Evolutionary conservation across 257 asterid species (phyloP).

Genomic region (Striga asiatica): DNA sequence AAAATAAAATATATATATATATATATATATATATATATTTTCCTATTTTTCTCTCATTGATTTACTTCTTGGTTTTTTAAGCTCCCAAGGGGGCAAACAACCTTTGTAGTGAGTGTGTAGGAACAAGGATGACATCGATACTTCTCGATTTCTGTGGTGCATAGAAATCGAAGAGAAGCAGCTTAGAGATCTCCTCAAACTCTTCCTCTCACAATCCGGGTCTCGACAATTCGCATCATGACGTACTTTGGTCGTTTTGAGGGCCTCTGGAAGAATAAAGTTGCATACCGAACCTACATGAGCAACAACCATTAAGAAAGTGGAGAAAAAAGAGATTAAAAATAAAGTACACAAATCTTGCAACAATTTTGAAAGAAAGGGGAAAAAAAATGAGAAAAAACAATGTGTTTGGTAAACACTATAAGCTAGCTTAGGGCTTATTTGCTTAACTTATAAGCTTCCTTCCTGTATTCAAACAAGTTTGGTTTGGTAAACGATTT

Average conservation of each 20-base stretch:
- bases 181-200: slow-evolving; percentile 37
- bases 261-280: slow-evolving; percentile 56
- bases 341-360: too few species aligned
- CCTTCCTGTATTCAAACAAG: too few species aligned
- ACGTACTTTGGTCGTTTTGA: slow-evolving; percentile 24
- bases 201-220: slow-evolving; percentile 44
- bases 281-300: slow-evolving; percentile 59
- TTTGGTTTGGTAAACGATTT: too few species aligned
- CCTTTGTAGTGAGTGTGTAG: slow-evolving; percentile 61
- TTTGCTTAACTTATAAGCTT: too few species aligned
- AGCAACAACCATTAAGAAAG: too few species aligned
- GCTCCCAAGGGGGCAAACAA: slow-evolving; percentile 52
- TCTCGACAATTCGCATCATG: slow-evolving; percentile 26
- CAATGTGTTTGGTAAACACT: too few species aligned
- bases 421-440: too few species aligned
- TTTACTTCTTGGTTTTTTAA: slow-evolving; percentile 30
- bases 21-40: too few species aligned
- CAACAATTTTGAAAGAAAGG: too few species aligned
- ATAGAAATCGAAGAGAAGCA: slow-evolving; percentile 50
- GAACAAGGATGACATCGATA: slow-evolving; percentile 57
- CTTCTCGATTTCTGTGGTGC: slow-evolving; percentile 45
- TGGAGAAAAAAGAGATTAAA: too few species aligned
- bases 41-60: slow-evolving; percentile 28
- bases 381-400: too few species aligned
- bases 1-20: too few species aligned